Conservation (phyloP, 306 rosid species). For the Crataegus laevigata region DNA sequence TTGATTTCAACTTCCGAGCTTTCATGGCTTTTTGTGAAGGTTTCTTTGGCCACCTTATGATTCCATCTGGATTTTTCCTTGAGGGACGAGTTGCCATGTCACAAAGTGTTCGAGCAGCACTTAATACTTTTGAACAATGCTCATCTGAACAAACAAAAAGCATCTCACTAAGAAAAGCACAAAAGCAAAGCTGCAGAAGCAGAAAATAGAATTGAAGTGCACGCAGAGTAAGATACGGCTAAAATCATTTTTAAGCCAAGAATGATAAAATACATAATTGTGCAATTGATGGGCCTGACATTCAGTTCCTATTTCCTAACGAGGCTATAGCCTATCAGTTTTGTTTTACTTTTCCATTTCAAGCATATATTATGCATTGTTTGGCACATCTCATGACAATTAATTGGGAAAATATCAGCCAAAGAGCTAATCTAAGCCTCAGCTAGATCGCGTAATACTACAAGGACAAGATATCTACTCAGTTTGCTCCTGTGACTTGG, state of each 20-base stretch:
- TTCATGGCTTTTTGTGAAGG: slow-evolving; percentile 66
- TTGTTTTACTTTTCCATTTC: neutral
- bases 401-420: neutral
- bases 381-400: neutral
- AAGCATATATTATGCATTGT: neutral
- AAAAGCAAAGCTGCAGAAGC: neutral
- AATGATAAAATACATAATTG: neutral
- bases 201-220: slow-evolving; percentile 1
- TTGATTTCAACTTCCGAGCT: slow-evolving; percentile 53
- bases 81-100: slow-evolving; percentile 47
- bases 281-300: neutral
- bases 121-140: slow-evolving; percentile 44
- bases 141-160: slow-evolving; percentile 49
- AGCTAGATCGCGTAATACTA: neutral
- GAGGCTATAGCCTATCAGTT: neutral
- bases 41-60: slow-evolving; percentile 69
- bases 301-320: neutral
- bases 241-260: neutral
- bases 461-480: neutral
- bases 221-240: neutral
- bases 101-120: slow-evolving; percentile 70
- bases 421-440: neutral
- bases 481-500: neutral
- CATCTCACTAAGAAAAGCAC: slow-evolving; percentile 9
- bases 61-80: slow-evolving; percentile 45